A percentile compares a stretch with the other conserved stretches of the same genome.
Evolutionary conservation across 441 rosid genomes (phyloP).

Genomic region (Theobroma grandiflorum): DNA sequence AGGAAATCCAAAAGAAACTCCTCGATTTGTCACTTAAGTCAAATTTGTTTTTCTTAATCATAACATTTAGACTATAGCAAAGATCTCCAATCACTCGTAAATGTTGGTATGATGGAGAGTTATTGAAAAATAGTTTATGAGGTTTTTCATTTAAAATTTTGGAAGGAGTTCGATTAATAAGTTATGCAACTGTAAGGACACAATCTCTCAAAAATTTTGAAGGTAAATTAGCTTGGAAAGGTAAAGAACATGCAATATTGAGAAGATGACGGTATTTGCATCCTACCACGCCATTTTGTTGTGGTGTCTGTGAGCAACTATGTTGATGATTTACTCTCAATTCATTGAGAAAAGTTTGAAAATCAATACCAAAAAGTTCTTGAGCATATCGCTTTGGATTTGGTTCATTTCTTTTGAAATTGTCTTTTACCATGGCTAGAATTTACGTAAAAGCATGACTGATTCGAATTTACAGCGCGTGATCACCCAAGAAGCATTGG

Average conservation of each 20-base stretch:
- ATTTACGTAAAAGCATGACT: neutral
- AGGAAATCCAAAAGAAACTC: neutral
- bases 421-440: neutral
- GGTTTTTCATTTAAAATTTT: neutral
- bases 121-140: neutral
- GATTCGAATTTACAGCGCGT: neutral
- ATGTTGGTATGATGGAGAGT: neutral
- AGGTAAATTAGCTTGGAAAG: conserved; percentile 17
- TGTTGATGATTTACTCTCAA: neutral
- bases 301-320: neutral
- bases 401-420: neutral
- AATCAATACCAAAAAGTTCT: neutral
- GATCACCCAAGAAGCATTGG: neutral
- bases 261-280: neutral
- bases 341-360: neutral
- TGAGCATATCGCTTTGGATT: neutral
- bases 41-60: neutral
- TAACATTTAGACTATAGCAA: neutral
- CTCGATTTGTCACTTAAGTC: neutral
- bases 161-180: neutral
- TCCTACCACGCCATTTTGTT: neutral
- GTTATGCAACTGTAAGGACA: neutral
- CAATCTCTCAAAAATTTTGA: conserved; percentile 15
- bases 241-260: neutral
- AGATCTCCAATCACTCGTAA: neutral